A percentile compares a stretch with the other conserved stretches of the same genome.
Evolutionary conservation across 129 eudicot species (phyloP).

Genomic region (Helianthus tuberosus): DNA sequence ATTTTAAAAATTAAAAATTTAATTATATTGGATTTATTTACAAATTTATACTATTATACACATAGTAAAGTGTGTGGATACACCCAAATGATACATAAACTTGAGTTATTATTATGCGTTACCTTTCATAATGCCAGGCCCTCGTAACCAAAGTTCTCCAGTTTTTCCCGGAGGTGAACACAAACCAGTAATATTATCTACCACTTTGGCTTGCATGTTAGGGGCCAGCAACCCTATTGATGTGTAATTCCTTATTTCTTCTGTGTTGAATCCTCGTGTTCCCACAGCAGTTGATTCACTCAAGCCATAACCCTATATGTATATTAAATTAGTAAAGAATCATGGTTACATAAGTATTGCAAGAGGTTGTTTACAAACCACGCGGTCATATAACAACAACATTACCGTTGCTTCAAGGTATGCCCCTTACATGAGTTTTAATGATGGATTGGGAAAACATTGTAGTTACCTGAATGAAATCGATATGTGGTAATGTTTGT

Average conservation of each 20-base stretch:
- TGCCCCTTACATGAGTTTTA: too few relatives aligned
- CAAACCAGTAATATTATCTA: constrained; percentile 54
- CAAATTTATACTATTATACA: too few relatives aligned
- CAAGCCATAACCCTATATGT: constrained; percentile 59
- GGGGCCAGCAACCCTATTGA: constrained; percentile 83
- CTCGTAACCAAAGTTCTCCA: constrained; percentile 82
- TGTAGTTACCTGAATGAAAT: constrained; percentile 72
- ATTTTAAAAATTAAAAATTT: too few relatives aligned
- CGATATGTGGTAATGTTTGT: constrained; percentile 55
- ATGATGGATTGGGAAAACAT: too few relatives aligned
- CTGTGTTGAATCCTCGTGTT: constrained; percentile 49
- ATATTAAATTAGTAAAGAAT: neutral
- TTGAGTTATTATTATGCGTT: too few relatives aligned
- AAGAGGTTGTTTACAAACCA: too few relatives aligned
- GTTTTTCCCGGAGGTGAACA: constrained; percentile 50
- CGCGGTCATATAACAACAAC: too few relatives aligned
- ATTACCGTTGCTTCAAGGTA: too few relatives aligned
- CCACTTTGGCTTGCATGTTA: constrained; percentile 74
- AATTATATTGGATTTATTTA: too few relatives aligned
- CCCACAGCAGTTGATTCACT: constrained; percentile 63
- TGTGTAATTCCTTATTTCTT: constrained; percentile 31
- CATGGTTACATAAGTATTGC: neutral
- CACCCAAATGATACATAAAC: too few relatives aligned
- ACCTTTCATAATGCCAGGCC: constrained; percentile 42
- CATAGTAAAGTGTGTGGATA: too few relatives aligned